Conservation (phyloP, 73 alveolate genomes). For the Blepharisma stoltei region DNA sequence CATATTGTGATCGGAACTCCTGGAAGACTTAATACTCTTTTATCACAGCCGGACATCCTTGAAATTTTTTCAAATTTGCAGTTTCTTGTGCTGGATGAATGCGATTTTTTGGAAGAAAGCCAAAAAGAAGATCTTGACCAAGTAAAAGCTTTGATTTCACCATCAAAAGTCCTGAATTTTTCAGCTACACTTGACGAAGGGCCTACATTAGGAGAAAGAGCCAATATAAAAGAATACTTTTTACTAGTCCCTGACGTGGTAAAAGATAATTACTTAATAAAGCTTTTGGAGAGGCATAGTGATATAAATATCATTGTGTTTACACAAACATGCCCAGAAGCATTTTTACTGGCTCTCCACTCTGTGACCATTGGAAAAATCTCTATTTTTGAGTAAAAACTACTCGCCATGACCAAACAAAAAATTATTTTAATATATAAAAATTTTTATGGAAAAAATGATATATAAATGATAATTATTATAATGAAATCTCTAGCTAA, state of each 20-base stretch:
- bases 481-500: too few relatives aligned
- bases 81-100: slow-evolving; percentile 94
- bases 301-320: slow-evolving; percentile 6
- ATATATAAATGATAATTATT: too few relatives aligned
- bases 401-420: not conserved
- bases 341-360: not conserved
- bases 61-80: slow-evolving; percentile 62
- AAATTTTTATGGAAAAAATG: not conserved
- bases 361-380: not conserved
- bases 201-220: slow-evolving; percentile 12
- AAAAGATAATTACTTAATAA: not conserved
- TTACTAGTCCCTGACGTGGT: slow-evolving; percentile 27
- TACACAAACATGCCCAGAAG: slow-evolving; percentile 13
- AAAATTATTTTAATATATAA: too few relatives aligned
- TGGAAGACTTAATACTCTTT: slow-evolving; percentile 77
- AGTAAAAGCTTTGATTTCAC: not conserved
- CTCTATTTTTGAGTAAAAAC: too few relatives aligned
- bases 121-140: slow-evolving; percentile 33
- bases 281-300: not conserved
- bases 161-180: slow-evolving; percentile 26
- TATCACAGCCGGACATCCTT: slow-evolving; percentile 59
- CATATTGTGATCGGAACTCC: slow-evolving; percentile 95
- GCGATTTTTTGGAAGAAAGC: slow-evolving; percentile 81
- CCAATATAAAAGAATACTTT: not conserved
- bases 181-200: slow-evolving; percentile 40